A percentile compares a stretch with the other conserved stretches of the same genome.
phyloP scores from a whole-genome alignment of 73 alveolate genomes.

The Tetrahymena elliotti region DNA sequence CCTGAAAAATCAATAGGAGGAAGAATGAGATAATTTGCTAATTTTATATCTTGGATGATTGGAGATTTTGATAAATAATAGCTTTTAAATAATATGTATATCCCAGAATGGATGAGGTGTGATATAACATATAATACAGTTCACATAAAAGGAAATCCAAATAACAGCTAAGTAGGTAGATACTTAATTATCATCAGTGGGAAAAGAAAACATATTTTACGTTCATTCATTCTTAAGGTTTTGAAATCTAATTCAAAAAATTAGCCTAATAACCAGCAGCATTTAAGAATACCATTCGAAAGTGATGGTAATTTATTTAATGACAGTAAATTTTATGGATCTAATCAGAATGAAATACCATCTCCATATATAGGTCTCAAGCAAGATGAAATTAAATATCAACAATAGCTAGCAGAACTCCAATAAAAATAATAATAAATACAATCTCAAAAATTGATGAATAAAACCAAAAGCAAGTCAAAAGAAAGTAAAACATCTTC shows the following conservation, averaged over 20 bases:
- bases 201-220: neutral
- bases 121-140: neutral
- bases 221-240: neutral
- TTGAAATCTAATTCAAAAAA: neutral
- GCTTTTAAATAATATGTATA: neutral
- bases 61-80: neutral
- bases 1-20: neutral
- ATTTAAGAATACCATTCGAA: neutral
- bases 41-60: neutral
- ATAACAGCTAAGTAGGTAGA: neutral
- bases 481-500: neutral
- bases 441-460: neutral
- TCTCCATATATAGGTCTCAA: neutral
- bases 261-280: neutral
- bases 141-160: neutral
- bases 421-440: too few species aligned
- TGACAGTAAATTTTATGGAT: neutral
- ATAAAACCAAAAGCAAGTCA: neutral
- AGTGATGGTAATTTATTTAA: neutral
- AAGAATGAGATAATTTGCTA: neutral
- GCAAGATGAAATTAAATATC: neutral
- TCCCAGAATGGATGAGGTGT: neutral
- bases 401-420: neutral
- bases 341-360: neutral
- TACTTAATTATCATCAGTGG: neutral